Conservation (phyloP, 2,329 filamentous ascomycete genomes). For the Orbilia ellipsospora region DNA sequence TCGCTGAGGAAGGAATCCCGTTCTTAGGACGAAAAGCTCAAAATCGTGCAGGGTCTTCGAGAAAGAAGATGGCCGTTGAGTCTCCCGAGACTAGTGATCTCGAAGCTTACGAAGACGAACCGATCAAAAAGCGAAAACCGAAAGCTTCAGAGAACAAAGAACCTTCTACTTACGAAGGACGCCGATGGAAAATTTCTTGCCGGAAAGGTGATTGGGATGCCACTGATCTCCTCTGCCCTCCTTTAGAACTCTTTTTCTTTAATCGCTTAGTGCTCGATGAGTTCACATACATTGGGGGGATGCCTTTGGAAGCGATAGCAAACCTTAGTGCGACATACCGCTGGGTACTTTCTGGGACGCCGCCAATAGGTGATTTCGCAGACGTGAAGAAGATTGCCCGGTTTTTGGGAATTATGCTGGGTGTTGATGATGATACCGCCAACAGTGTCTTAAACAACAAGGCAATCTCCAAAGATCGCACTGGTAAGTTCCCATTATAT, state of each 20-base stretch:
- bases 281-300: constrained; percentile 69
- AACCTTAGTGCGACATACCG: constrained; percentile 67
- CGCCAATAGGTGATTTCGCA: constrained; percentile 69
- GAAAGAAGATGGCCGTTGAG: constrained; percentile 1
- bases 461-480: constrained; percentile 63
- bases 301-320: constrained; percentile 63
- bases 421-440: constrained; percentile 67
- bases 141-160: constrained; percentile 15
- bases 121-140: constrained; percentile 46
- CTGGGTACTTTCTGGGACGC: constrained; percentile 74
- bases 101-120: constrained; percentile 45
- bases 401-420: constrained; percentile 69
- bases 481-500: constrained; percentile 60
- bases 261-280: constrained; percentile 73
- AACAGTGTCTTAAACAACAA: constrained; percentile 66
- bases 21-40: constrained; percentile 27
- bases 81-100: constrained; percentile 42
- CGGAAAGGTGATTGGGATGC: constrained; percentile 58
- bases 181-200: constrained; percentile 57
- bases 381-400: constrained; percentile 71
- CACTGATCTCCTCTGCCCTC: constrained; percentile 59
- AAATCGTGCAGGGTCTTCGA: constrained; percentile 15
- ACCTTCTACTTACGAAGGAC: constrained; percentile 51
- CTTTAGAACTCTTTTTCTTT: constrained; percentile 72
- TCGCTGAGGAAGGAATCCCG: not conserved